Conservation (phyloP, 768 basidiomycete genomes). For the Boletus rubropictus region DNA sequence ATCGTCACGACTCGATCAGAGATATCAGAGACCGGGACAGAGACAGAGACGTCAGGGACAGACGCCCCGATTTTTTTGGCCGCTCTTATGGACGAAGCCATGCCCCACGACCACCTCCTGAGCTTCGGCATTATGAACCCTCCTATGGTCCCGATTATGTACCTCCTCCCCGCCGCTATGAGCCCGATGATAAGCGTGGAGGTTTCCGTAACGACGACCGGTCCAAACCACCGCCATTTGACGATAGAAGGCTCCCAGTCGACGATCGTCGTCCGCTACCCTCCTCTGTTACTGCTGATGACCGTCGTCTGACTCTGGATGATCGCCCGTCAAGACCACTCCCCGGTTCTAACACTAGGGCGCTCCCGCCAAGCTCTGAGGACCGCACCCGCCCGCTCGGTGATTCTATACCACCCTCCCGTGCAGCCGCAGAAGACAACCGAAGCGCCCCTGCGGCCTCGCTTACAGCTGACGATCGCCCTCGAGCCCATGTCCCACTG, state of each 20-base stretch:
- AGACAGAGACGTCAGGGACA: constrained; percentile 32
- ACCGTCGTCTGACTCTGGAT: constrained; percentile 25
- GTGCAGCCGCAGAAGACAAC: constrained; percentile 24
- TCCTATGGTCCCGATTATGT: constrained; percentile 33
- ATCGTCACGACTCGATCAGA: constrained; percentile 19
- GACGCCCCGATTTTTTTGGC: constrained; percentile 34
- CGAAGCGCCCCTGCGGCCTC: constrained; percentile 18
- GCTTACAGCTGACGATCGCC: constrained; percentile 24
- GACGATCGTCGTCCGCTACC: constrained; percentile 25
- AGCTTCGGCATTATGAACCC: constrained; percentile 45
- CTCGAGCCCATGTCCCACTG: constrained; percentile 26
- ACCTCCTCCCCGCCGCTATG: constrained; percentile 32
- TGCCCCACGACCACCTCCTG: constrained; percentile 39
- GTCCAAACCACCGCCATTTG: constrained; percentile 23
- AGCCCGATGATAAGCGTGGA: constrained; percentile 27
- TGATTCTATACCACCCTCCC: constrained; percentile 17
- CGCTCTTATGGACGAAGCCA: constrained; percentile 38
- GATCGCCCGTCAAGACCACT: constrained; percentile 30
- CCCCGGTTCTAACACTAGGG: constrained; percentile 16
- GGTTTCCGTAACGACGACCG: constrained; percentile 25
- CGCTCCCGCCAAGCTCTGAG: constrained; percentile 11
- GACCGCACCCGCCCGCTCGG: constrained; percentile 18
- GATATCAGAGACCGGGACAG: constrained; percentile 27
- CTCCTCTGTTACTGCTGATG: constrained; percentile 14
- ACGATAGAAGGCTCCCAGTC: constrained; percentile 28